phyloP scores from a whole-genome alignment of 208 protist species.

The Trypanosoma melophagium region DNA sequence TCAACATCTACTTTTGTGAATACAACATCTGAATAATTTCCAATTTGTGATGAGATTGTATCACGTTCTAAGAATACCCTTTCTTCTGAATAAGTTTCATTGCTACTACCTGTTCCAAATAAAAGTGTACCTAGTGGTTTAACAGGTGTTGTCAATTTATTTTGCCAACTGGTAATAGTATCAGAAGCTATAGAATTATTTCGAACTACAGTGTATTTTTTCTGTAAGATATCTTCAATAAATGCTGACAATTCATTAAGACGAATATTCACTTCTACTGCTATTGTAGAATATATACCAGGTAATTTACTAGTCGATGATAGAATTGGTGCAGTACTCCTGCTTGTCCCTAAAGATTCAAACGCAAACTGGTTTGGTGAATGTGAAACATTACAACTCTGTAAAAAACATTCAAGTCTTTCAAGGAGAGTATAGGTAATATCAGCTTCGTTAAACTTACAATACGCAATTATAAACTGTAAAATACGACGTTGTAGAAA shows the following conservation, averaged over 20 bases:
- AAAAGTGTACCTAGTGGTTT: constrained; percentile 18
- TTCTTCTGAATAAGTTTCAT: background rate
- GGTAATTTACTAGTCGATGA: background rate
- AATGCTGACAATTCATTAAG: constrained; percentile 12
- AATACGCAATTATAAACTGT: constrained; percentile 61
- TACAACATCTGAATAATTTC: background rate
- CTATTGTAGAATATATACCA: background rate
- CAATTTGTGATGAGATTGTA: no score
- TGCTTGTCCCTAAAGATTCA: background rate
- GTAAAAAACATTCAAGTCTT: constrained; percentile 42
- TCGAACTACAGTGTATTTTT: background rate
- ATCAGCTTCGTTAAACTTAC: constrained; percentile 57
- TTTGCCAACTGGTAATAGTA: background rate
- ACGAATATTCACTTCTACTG: constrained; percentile 1
- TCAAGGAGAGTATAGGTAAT: constrained; percentile 45
- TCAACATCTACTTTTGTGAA: constrained; percentile 32
- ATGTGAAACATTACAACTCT: background rate
- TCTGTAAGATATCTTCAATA: constrained; percentile 4
- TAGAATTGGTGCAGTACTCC: background rate
- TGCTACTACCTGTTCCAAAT: background rate
- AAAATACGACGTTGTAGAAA: constrained; percentile 56
- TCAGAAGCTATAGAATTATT: background rate
- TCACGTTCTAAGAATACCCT: background rate
- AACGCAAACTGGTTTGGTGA: background rate
- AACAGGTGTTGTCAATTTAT: background rate